phyloP scores from a whole-genome alignment of 2,329 filamentous ascomycete genomes.

The Pestalotiopsis fici region DNA sequence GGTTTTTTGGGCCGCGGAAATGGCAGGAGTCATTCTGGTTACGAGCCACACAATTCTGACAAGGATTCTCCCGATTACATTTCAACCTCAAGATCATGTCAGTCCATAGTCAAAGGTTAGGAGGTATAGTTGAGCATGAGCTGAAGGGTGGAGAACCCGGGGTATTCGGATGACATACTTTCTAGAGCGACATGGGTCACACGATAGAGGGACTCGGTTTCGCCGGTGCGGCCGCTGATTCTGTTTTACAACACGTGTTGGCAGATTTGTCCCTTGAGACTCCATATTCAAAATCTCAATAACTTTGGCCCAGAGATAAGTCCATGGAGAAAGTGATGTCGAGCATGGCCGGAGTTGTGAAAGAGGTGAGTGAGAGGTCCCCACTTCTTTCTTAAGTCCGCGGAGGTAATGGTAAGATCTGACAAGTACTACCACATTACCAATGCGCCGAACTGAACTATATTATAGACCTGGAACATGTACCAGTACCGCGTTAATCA shows the following conservation, averaged over 20 bases:
- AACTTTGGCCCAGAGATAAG: not conserved
- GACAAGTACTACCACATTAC: not conserved
- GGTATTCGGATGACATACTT: conserved; percentile 15
- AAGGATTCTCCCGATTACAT: conserved; percentile 28
- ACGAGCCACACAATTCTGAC: conserved; percentile 26
- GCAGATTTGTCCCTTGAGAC: conserved; percentile 8
- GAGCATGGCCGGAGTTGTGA: not conserved
- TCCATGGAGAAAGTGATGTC: not conserved
- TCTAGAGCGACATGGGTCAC: conserved; percentile 21
- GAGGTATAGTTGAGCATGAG: not conserved
- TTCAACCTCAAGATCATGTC: conserved; percentile 19
- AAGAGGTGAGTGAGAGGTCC: not conserved
- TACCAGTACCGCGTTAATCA: too few relatives aligned
- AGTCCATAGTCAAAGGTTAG: not conserved
- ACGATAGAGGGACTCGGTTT: conserved; percentile 19
- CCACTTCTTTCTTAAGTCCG: not conserved
- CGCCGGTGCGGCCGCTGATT: conserved; percentile 11
- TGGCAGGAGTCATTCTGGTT: conserved; percentile 19
- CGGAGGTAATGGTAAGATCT: not conserved
- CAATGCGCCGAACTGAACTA: not conserved
- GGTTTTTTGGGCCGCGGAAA: conserved; percentile 20
- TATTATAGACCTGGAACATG: too few relatives aligned
- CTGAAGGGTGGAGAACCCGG: not conserved
- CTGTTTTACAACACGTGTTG: not conserved
- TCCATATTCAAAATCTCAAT: not conserved